phyloP scores from a whole-genome alignment of 306 rosid genomes.

The Coriaria nepalensis region DNA sequence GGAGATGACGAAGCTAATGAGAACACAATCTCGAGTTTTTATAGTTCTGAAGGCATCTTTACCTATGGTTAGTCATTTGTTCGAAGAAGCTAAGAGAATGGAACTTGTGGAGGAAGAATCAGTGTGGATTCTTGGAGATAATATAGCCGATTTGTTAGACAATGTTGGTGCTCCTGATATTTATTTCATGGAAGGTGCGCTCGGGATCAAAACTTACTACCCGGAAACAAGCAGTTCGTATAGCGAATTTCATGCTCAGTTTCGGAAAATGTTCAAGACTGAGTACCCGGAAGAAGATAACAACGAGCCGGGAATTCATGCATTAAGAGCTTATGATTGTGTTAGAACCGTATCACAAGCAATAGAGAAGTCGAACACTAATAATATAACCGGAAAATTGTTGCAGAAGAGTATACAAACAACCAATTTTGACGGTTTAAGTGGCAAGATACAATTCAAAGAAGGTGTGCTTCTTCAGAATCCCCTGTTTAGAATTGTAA shows the following conservation, averaged over 20 bases:
- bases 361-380: conserved; percentile 14
- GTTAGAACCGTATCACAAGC: conserved; percentile 33
- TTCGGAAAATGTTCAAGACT: conserved; percentile 20
- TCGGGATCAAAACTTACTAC: conserved; percentile 52
- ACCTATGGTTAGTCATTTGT: conserved; percentile 35
- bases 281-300: conserved; percentile 31
- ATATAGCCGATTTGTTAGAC: conserved; percentile 36
- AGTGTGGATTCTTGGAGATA: conserved; percentile 55
- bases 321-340: conserved; percentile 53
- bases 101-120: conserved; percentile 35
- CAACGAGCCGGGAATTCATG: conserved; percentile 36
- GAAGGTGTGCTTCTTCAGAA: conserved; percentile 20
- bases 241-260: conserved; percentile 22
- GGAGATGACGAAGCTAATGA: conserved; percentile 28
- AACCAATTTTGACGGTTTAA: conserved; percentile 32
- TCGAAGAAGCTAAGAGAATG: conserved; percentile 34
- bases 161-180: conserved; percentile 23
- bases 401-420: conserved; percentile 17
- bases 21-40: conserved; percentile 37
- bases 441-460: conserved; percentile 43
- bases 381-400: conserved; percentile 6
- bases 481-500: conserved; percentile 36
- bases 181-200: conserved; percentile 45
- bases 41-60: conserved; percentile 42
- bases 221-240: conserved; percentile 20